phyloP scores from a whole-genome alignment of 2,329 filamentous ascomycete species.

The Botrytis squamosa region DNA sequence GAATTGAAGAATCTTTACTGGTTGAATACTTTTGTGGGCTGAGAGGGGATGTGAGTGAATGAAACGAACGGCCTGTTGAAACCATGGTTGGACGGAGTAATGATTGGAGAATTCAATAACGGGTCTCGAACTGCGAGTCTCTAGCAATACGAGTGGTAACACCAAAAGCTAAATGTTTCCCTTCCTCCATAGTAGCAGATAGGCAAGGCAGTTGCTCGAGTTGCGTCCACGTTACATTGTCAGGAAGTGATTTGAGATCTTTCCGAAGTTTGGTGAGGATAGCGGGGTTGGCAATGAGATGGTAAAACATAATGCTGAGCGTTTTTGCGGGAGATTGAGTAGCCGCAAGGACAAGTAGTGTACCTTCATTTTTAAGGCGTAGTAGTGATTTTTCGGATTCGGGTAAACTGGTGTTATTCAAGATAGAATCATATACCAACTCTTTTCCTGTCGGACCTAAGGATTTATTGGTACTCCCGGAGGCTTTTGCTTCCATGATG shows the following conservation, averaged over 20 bases:
- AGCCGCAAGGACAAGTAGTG: constrained; percentile 40
- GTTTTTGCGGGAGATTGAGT: constrained; percentile 35
- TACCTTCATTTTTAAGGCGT: constrained; percentile 34
- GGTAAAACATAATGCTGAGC: no score
- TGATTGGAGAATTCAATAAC: no score
- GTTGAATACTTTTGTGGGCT: background rate
- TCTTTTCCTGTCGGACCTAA: constrained; percentile 4
- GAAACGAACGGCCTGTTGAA: no score
- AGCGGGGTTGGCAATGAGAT: no score
- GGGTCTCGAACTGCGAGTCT: no score
- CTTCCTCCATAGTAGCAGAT: no score
- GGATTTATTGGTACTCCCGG: constrained; percentile 11
- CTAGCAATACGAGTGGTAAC: no score
- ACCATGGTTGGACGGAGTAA: background rate
- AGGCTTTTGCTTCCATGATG: constrained; percentile 16
- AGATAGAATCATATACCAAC: background rate
- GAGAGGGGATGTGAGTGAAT: background rate
- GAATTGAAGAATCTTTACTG: accelerated
- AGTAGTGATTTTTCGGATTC: constrained; percentile 38
- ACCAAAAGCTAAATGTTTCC: no score
- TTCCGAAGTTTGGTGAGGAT: no score
- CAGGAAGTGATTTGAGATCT: no score
- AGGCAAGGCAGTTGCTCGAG: no score
- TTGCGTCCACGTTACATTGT: no score
- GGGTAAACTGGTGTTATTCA: constrained; percentile 25